Percentiles rank a stretch among this genome's conserved stretches.
Conservation (phyloP, 345 rosid species). For the Linum trigynum region DNA sequence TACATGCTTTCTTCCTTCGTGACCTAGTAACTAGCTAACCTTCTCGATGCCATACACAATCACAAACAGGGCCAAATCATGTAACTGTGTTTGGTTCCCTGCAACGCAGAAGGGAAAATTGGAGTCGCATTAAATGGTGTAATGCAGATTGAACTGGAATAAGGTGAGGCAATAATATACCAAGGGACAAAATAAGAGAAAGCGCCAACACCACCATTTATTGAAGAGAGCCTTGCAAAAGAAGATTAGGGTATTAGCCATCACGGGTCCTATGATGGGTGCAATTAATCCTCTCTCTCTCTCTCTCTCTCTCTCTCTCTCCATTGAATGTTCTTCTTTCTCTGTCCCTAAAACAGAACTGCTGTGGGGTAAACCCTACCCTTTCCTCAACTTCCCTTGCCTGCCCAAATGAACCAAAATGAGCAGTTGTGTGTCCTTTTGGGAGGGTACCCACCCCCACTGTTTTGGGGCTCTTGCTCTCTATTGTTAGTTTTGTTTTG, state of each 20-base stretch:
- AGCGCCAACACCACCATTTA: not conserved
- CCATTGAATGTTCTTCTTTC: constrained; percentile 1
- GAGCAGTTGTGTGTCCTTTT: not conserved
- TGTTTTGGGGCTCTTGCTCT: not conserved
- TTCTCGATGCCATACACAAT: too few relatives aligned
- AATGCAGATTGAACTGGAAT: too few relatives aligned
- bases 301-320: constrained; percentile 14
- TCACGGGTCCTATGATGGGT: constrained; percentile 27
- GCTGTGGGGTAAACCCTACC: not conserved
- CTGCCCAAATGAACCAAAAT: too few relatives aligned
- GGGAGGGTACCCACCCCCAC: not conserved
- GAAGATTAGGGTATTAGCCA: not conserved
- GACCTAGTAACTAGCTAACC: too few relatives aligned
- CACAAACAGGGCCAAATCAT: too few relatives aligned
- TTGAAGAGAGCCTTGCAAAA: not conserved
- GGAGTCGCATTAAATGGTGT: too few relatives aligned
- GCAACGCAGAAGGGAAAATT: too few relatives aligned
- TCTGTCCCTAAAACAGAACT: not conserved
- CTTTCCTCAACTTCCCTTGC: not conserved
- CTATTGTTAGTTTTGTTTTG: not conserved
- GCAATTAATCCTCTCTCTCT: constrained; percentile 14
- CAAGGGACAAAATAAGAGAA: not conserved
- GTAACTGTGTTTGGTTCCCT: too few relatives aligned
- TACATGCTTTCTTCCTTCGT: too few relatives aligned
- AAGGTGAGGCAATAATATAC: too few relatives aligned